Conservation (phyloP, 176 grass and related monocot genomes). For the Elaeis guineensis region DNA sequence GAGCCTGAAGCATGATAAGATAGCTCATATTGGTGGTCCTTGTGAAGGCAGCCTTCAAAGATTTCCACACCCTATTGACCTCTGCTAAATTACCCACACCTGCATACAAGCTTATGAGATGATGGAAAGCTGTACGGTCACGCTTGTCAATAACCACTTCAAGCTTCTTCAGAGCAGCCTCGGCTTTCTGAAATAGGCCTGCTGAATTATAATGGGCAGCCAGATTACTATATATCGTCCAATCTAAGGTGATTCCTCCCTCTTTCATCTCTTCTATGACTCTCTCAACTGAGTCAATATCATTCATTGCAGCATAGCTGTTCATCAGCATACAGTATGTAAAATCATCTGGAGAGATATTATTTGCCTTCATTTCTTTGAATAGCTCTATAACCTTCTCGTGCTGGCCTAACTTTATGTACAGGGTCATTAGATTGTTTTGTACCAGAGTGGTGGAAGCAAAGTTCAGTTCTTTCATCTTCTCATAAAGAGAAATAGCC, state of each 20-base stretch:
- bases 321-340: conserved; percentile 4
- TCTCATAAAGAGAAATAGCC: conserved; percentile 8
- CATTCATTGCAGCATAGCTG: conserved; percentile 6
- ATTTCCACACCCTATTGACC: conserved; percentile 8
- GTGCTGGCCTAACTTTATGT: neutral
- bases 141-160: conserved; percentile 4
- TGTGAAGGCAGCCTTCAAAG: neutral
- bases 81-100: conserved; percentile 3
- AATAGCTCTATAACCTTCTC: conserved; percentile 7
- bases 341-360: conserved; percentile 5
- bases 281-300: conserved; percentile 12
- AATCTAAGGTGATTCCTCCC: neutral
- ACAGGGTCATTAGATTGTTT: conserved; percentile 3
- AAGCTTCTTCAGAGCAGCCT: conserved; percentile 1
- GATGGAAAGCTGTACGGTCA: neutral
- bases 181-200: conserved; percentile 6
- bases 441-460: conserved; percentile 4
- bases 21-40: conserved; percentile 3
- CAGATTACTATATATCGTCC: neutral
- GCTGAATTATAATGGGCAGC: conserved; percentile 10
- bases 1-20: neutral
- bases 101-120: conserved; percentile 10
- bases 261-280: conserved; percentile 9
- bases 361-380: conserved; percentile 2
- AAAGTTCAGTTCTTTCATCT: conserved; percentile 12